phyloP scores from a whole-genome alignment of 1,139 yeast species.

The Chernovozyma sophiae-reginae region DNA sequence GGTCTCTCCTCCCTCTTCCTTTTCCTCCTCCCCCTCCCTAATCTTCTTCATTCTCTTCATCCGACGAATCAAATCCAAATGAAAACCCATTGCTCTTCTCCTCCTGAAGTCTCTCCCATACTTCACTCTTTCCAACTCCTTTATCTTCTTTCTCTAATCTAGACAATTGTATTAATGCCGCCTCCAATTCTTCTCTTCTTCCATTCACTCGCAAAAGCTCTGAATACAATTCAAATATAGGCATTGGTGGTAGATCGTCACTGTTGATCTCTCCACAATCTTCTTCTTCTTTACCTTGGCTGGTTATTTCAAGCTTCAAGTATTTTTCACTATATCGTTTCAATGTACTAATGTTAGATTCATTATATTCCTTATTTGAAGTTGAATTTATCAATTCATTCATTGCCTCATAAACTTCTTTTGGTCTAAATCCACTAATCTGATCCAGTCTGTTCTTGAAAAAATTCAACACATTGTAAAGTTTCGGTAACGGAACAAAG shows the following conservation, averaged over 20 bases:
- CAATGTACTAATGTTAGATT: conserved; percentile 13
- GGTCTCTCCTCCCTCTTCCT: too few relatives aligned
- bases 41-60: conserved; percentile 12
- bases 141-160: conserved; percentile 18
- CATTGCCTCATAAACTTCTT: conserved; percentile 41
- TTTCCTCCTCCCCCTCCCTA: too few relatives aligned
- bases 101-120: conserved; percentile 17
- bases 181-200: conserved; percentile 23
- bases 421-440: conserved; percentile 72
- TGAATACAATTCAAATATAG: conserved; percentile 55
- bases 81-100: conserved; percentile 18
- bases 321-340: conserved; percentile 14
- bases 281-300: conserved; percentile 20
- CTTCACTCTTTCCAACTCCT: conserved; percentile 19
- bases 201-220: conserved; percentile 39
- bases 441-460: conserved; percentile 65
- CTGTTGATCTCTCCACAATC: conserved; percentile 41
- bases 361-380: neutral
- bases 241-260: conserved; percentile 40
- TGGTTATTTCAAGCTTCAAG: neutral
- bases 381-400: conserved; percentile 15
- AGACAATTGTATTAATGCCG: conserved; percentile 29
- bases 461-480: conserved; percentile 60
- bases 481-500: conserved; percentile 65
- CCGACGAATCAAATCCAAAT: conserved; percentile 29